phyloP scores from a whole-genome alignment of 371 early-diverging fungal genomes.

The Coemansia sp. region DNA sequence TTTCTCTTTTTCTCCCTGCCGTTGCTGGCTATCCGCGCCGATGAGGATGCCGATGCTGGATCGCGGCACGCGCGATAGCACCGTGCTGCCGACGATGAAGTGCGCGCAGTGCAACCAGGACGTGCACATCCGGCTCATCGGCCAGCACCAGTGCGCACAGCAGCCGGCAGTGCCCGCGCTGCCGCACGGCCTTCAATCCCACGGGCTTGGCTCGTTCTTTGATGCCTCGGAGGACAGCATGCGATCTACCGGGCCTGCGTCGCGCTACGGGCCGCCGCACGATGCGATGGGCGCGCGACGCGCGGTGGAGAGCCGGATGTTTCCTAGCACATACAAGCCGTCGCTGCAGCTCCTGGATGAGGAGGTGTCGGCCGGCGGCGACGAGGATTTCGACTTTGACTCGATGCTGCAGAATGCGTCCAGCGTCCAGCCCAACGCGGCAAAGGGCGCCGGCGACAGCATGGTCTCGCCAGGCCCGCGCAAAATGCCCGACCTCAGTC shows the following conservation, averaged over 20 bases:
- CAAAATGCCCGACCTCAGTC: conserved; percentile 11
- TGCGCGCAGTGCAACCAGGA: conserved; percentile 49
- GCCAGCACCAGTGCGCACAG: conserved; percentile 36
- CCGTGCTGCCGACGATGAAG: conserved; percentile 47
- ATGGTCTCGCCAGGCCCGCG: conserved; percentile 18
- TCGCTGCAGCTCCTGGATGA: conserved; percentile 28
- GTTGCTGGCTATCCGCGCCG: neutral
- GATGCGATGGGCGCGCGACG: conserved; percentile 6
- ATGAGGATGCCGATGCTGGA: conserved; percentile 37
- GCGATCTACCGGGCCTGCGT: neutral
- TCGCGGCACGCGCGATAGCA: conserved; percentile 43
- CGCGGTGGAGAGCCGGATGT: conserved; percentile 23
- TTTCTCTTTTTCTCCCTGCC: neutral
- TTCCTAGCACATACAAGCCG: conserved; percentile 39
- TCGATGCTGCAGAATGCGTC: conserved; percentile 39
- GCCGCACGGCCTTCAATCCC: conserved; percentile 14
- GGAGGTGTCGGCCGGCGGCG: conserved; percentile 19
- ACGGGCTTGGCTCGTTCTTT: conserved; percentile 44
- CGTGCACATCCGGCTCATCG: conserved; percentile 47
- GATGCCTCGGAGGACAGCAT: conserved; percentile 10
- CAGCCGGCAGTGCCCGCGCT: conserved; percentile 33
- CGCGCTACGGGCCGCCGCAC: neutral
- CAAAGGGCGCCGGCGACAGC: conserved; percentile 6
- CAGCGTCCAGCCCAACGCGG: conserved; percentile 2
- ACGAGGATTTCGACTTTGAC: conserved; percentile 47